Percentiles rank a stretch among this genome's conserved stretches.
Evolutionary conservation across 2,329 filamentous ascomycete species (phyloP).

Genomic region (Xylariaceae sp.): DNA sequence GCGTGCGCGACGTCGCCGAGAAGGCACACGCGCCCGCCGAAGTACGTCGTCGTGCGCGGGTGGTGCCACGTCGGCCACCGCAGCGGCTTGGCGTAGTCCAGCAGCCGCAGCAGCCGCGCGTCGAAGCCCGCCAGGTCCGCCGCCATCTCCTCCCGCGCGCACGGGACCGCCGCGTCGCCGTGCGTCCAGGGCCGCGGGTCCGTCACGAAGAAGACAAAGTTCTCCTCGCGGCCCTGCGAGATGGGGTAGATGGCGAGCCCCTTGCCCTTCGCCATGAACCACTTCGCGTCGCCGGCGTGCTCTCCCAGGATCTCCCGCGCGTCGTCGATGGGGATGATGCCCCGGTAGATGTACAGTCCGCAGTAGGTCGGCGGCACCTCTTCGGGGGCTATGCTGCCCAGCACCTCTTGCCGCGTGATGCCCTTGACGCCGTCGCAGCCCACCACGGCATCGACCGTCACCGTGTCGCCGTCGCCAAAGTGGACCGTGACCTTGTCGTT

Average conservation of each 20-base stretch:
- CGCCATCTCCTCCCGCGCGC: conserved; percentile 20
- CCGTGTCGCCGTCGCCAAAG: conserved; percentile 16
- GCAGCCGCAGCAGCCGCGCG: conserved; percentile 13
- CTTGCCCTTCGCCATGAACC: conserved; percentile 19
- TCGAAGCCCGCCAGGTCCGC: conserved; percentile 17
- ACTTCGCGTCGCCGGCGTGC: conserved; percentile 22
- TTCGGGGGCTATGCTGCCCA: conserved; percentile 17
- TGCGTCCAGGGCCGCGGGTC: conserved; percentile 13
- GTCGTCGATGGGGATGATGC: conserved; percentile 21
- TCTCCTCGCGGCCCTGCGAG: conserved; percentile 17
- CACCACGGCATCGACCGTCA: conserved; percentile 15
- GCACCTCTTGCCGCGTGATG: conserved; percentile 15
- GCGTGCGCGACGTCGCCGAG: conserved; percentile 22
- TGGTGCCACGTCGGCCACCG: conserved; percentile 21
- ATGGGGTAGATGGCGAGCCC: conserved; percentile 19
- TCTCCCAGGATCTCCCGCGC: conserved; percentile 18
- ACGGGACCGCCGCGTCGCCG: conserved; percentile 15
- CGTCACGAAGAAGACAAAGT: conserved; percentile 18
- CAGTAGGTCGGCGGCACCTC: conserved; percentile 20
- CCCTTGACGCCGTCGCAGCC: conserved; percentile 23
- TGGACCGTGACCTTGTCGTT: conserved; percentile 14
- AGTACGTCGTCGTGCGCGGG: conserved; percentile 17
- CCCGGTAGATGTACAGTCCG: conserved; percentile 24
- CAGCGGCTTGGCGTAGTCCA: conserved; percentile 17
- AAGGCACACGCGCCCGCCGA: conserved; percentile 15